Evolutionary conservation across 2,329 filamentous ascomycete genomes (phyloP), one percentile per base, ranked within the genome.

Genomic region (Diaporthe humulicola): DNA sequence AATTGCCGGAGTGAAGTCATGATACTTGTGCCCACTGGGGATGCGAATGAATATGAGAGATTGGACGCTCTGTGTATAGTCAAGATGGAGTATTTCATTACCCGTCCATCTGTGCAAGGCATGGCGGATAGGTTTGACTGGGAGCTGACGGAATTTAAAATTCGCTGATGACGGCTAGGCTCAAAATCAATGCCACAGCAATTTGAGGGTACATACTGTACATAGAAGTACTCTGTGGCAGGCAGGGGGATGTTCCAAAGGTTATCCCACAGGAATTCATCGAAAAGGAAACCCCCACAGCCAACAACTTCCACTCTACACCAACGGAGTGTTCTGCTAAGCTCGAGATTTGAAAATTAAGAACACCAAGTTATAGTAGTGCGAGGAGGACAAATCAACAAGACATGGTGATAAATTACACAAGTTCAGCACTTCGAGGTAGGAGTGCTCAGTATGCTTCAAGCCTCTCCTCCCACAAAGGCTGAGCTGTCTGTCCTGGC

Each of bases 71-170:
- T 72, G 25, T 72, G 70, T 17, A 6, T 36, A 9, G 22, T 72
- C 9, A 72, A 72, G 45, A 72, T 72, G 57, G 70, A 72, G 48
- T 72, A 72, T 9, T 72, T 64, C 17, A 42, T 72, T 25, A 52
- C 10, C n/a, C 70, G 70, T 30, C 70, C 70, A n/a, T 54, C 56
- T 33, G 14, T 72, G 15, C 45, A 54, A 5, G 70, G 38, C 10
- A 72, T 72, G 70, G 70, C 57, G 9, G 19, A 30, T 10, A 64
- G 70, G n/a, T 72, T 61, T n/a, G 48, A n/a, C 3, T 72, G 70
- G 70, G 25, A 61, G 38, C 15, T 36, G 45, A 42, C 25, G 17
- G 57, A 72, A 2, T 72, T 72, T 19, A 72, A 19, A 33, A 50
- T 72, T 9, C 17, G 70, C 57, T 72, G 45, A 72, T 38, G 33